phyloP scores from a whole-genome alignment of 345 rosid genomes.

The Eucalyptus tenuipes region DNA sequence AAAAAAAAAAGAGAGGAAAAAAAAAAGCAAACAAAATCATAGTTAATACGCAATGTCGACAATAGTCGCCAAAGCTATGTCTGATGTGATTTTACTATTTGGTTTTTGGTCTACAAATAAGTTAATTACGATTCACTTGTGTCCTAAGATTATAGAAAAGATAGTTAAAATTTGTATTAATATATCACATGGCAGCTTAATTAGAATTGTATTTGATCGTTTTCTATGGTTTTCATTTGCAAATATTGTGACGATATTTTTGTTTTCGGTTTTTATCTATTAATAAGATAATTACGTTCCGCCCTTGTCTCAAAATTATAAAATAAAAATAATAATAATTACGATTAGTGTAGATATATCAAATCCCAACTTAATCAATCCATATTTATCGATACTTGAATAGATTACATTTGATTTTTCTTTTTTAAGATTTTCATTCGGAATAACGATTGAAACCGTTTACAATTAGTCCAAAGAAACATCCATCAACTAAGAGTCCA shows the following conservation, averaged over 20 bases:
- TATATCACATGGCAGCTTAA: not conserved
- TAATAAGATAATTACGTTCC: too few species aligned
- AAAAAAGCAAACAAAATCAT: not conserved
- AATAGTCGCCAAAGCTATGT: too few species aligned
- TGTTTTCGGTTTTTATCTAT: not conserved
- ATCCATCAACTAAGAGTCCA: too few species aligned
- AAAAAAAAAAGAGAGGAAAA: not conserved
- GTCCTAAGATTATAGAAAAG: not conserved
- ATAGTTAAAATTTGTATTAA: not conserved
- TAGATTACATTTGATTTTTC: too few species aligned
- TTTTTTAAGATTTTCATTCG: too few species aligned
- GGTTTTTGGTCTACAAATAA: not conserved
- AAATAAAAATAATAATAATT: not conserved
- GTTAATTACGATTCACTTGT: not conserved
- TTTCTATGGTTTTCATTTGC: not conserved
- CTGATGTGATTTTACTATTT: not conserved
- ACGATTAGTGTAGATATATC: too few species aligned
- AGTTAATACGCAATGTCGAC: too few species aligned
- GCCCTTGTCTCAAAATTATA: not conserved
- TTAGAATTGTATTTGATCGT: not conserved
- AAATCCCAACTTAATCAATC: too few species aligned
- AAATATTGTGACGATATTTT: not conserved
- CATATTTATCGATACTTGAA: too few species aligned
- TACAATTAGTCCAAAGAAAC: too few species aligned
- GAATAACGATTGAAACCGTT: too few species aligned